A percentile compares a stretch with the other conserved stretches of the same genome.
Evolutionary conservation across 495 filamentous ascomycete species (phyloP).

Genomic region (Pseudotulostoma volvatum): DNA sequence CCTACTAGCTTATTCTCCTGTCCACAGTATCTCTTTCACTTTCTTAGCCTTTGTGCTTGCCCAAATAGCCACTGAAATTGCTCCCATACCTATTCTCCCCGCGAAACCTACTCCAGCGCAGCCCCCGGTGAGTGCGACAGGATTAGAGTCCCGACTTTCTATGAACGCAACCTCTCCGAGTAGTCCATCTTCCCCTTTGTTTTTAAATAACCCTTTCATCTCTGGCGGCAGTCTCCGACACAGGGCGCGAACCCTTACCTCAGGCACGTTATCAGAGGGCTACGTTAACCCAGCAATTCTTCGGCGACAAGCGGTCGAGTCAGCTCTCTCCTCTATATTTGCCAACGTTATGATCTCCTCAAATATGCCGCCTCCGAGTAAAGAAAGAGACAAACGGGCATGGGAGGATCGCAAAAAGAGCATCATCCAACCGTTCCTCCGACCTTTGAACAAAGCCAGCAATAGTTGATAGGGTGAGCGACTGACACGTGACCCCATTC

Average conservation of each 20-base stretch:
- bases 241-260: constrained; percentile 10
- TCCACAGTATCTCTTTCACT: constrained; percentile 71
- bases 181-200: constrained; percentile 4
- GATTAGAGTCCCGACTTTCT: constrained; percentile 1
- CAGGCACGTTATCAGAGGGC: constrained; percentile 1
- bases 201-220: too few relatives aligned
- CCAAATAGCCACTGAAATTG: constrained; percentile 31
- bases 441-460: constrained; percentile 5
- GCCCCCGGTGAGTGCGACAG: background rate
- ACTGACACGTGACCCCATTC: background rate
- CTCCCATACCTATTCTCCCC: constrained; percentile 15
- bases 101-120: background rate
- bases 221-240: constrained; percentile 21
- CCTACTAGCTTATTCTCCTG: constrained; percentile 52
- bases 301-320: constrained; percentile 24
- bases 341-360: constrained; percentile 22
- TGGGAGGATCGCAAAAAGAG: constrained; percentile 24
- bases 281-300: constrained; percentile 5
- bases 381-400: constrained; percentile 28
- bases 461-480: background rate
- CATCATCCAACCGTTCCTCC: constrained; percentile 30
- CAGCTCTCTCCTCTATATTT: constrained; percentile 18
- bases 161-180: background rate
- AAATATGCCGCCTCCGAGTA: constrained; percentile 14
- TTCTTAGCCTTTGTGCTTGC: constrained; percentile 67